These are phyloP conservation scores for Megacollybia marginata DNA, from an alignment of 768 basidiomycete genomes.

Conservation along the genomic window DNA sequence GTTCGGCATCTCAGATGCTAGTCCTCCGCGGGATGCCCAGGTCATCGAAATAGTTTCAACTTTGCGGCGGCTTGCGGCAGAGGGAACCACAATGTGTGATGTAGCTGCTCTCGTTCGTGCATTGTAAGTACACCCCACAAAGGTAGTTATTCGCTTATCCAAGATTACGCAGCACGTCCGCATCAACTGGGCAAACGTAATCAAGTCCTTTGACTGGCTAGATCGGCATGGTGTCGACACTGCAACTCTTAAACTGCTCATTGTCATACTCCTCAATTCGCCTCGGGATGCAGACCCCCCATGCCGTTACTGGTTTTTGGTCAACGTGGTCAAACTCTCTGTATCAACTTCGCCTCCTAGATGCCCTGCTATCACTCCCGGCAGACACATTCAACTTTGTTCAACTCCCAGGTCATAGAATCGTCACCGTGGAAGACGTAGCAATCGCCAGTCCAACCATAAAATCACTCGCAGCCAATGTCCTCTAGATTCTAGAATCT, in stretches of 20 bases:
- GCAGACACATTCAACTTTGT: slow-evolving; percentile 92
- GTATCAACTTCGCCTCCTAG: slow-evolving; percentile 81
- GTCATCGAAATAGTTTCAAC: slow-evolving; percentile 66
- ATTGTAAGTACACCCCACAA: slow-evolving; percentile 42
- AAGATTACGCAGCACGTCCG: slow-evolving; percentile 41
- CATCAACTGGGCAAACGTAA: slow-evolving; percentile 75
- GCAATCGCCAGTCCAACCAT: slow-evolving; percentile 83
- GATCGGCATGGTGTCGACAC: slow-evolving; percentile 85
- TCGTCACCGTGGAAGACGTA: slow-evolving; percentile 87
- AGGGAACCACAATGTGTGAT: slow-evolving; percentile 69
- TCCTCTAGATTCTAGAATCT: slow-evolving; percentile 86
- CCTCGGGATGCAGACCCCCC: slow-evolving; percentile 69
- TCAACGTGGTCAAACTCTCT: slow-evolving; percentile 76
- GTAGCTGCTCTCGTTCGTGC: slow-evolving; percentile 68
- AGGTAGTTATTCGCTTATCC: slow-evolving; percentile 1
- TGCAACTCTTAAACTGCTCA: slow-evolving; percentile 80
- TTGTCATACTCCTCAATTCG: slow-evolving; percentile 78
- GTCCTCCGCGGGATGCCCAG: slow-evolving; percentile 64
- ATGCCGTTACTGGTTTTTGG: slow-evolving; percentile 85
- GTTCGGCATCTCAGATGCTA: slow-evolving; percentile 67
- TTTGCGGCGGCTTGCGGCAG: slow-evolving; percentile 60
- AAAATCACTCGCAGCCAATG: slow-evolving; percentile 82
- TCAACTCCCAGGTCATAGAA: slow-evolving; percentile 71
- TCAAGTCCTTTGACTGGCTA: slow-evolving; percentile 80
- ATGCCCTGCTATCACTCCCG: slow-evolving; percentile 82